Conservation (phyloP, 805 yeast genomes). For the Danielia reshetovae region DNA sequence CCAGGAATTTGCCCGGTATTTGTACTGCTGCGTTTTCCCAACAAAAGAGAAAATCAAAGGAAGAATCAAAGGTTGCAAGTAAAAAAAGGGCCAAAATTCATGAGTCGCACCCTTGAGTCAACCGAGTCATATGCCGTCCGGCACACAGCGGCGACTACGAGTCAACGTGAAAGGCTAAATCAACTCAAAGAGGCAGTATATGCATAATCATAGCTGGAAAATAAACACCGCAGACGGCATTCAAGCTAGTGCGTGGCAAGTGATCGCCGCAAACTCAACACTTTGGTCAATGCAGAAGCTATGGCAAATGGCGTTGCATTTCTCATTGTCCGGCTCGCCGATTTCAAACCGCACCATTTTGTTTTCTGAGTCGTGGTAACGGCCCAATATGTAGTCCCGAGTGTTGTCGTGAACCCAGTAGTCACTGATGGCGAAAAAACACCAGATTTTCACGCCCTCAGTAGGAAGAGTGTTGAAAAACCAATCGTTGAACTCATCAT, state of each 20-base stretch:
- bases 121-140: slow-evolving; percentile 12
- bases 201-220: neutral
- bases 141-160: slow-evolving; percentile 14
- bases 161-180: slow-evolving; percentile 10
- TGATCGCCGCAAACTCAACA: slow-evolving; percentile 44
- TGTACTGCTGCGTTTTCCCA: too few species aligned
- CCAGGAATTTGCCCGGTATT: too few species aligned
- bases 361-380: slow-evolving; percentile 28
- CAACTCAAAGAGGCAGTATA: too few species aligned
- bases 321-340: slow-evolving; percentile 27
- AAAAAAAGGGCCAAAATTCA: neutral
- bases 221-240: neutral
- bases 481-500: slow-evolving; percentile 48
- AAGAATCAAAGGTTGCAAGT: neutral
- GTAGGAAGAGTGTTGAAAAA: slow-evolving; percentile 29
- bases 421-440: slow-evolving; percentile 54
- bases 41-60: too few species aligned
- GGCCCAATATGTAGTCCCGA: slow-evolving; percentile 39
- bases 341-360: slow-evolving; percentile 27
- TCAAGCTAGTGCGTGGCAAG: slow-evolving; percentile 18
- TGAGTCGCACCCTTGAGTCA: slow-evolving; percentile 17
- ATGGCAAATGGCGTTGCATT: slow-evolving; percentile 41
- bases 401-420: slow-evolving; percentile 62
- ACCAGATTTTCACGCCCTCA: slow-evolving; percentile 41
- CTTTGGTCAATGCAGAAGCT: slow-evolving; percentile 61